Percentiles rank a stretch among this genome's conserved stretches.
Evolutionary conservation across 306 rosid species (phyloP).

Genomic region (Fragaria iinumae): DNA sequence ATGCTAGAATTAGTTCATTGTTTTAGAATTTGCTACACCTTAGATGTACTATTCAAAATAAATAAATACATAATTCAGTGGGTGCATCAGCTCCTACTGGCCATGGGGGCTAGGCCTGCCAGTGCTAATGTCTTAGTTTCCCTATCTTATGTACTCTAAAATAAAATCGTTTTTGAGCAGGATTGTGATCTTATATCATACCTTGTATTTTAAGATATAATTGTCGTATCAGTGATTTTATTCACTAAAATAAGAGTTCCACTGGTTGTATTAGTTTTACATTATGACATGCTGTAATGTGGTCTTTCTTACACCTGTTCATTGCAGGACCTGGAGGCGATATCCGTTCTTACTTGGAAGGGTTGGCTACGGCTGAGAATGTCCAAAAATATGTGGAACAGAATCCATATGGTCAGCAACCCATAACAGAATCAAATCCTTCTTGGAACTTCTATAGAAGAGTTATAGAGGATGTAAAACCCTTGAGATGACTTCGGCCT

Average conservation of each 20-base stretch:
- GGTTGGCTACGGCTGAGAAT: slow-evolving; percentile 56
- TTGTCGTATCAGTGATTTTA: background rate
- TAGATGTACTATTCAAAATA: background rate
- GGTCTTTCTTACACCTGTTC: background rate
- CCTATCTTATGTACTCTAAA: background rate
- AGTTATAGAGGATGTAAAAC: slow-evolving; percentile 22
- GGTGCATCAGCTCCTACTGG: background rate
- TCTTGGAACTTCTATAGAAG: slow-evolving; percentile 54
- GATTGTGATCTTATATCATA: background rate
- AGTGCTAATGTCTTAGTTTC: background rate
- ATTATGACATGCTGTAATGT: background rate
- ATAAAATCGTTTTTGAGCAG: background rate
- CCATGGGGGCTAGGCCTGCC: background rate
- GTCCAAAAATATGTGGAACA: slow-evolving; percentile 55
- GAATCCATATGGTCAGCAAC: slow-evolving; percentile 71
- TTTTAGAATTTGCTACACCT: background rate
- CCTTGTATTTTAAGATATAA: background rate
- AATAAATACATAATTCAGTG: background rate
- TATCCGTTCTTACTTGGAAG: slow-evolving; percentile 62
- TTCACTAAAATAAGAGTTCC: background rate
- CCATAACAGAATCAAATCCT: slow-evolving; percentile 51
- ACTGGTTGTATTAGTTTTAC: background rate
- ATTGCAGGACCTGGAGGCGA: slow-evolving; percentile 69
- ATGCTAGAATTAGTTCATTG: background rate
- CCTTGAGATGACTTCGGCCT: background rate